Percentiles rank a stretch among this genome's conserved stretches.
Evolutionary conservation across 257 asterid species (phyloP).

Genomic region (Salvia rosmarinus): DNA sequence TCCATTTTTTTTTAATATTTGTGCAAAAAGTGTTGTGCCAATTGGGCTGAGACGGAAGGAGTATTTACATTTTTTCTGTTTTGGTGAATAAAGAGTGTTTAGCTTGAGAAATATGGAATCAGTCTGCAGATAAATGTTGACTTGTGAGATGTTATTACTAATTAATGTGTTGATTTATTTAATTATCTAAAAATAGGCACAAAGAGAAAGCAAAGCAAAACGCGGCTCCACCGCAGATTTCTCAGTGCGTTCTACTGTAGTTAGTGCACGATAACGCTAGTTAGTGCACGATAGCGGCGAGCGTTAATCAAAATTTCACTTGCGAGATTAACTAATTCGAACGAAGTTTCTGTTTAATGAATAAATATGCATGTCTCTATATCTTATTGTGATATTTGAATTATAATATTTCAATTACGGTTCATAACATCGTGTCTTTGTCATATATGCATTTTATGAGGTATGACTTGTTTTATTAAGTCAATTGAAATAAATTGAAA

Average conservation of each 20-base stretch:
- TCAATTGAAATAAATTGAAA: no score
- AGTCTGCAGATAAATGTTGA: conserved; percentile 34
- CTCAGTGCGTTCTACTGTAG: conserved; percentile 25
- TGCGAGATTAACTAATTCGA: not conserved
- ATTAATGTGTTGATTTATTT: conserved; percentile 24
- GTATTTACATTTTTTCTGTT: not conserved
- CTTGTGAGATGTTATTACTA: not conserved
- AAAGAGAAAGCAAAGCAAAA: not conserved
- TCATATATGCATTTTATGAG: no score
- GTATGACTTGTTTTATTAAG: no score
- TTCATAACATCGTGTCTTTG: no score
- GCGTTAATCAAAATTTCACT: conserved; percentile 3
- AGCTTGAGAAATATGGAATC: conserved; percentile 24
- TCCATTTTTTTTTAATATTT: no score
- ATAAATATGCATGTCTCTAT: no score
- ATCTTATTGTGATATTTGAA: no score
- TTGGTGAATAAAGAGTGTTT: conserved; percentile 7
- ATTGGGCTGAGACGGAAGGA: no score
- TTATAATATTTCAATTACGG: no score
- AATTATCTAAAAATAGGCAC: not conserved
- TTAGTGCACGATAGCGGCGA: conserved; percentile 8
- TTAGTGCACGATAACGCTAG: no score
- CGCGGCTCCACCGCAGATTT: conserved; percentile 34
- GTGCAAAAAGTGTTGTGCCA: no score
- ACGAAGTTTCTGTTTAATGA: no score